Conservation (phyloP, 192 early-diverging fungal species). For the Funneliformis geosporum region DNA sequence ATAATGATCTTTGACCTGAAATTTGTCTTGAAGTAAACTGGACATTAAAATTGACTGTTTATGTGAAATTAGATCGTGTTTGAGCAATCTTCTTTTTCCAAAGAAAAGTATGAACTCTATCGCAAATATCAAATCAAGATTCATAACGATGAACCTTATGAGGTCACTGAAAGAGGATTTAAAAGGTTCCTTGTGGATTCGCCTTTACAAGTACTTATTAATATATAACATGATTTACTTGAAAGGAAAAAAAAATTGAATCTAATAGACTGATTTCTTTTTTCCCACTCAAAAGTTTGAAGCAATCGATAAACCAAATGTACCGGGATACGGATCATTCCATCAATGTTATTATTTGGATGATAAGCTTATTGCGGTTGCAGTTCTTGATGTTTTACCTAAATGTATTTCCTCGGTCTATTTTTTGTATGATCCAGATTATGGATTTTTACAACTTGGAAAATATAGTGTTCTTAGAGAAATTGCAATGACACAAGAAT, state of each 20-base stretch:
- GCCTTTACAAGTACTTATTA: slow-evolving; percentile 58
- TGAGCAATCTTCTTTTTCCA: slow-evolving; percentile 66
- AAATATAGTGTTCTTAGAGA: slow-evolving; percentile 85
- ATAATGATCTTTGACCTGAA: not conserved
- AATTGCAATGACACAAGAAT: slow-evolving; percentile 61
- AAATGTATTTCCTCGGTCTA: slow-evolving; percentile 90
- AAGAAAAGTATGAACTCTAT: slow-evolving; percentile 78
- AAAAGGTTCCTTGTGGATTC: slow-evolving; percentile 73
- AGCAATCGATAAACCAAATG: slow-evolving; percentile 15
- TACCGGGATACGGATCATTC: slow-evolving; percentile 71
- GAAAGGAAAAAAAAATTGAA: no score
- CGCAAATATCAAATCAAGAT: slow-evolving; percentile 77
- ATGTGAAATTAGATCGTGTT: slow-evolving; percentile 48
- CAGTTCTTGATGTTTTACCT: slow-evolving; percentile 92
- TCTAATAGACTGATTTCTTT: not conserved
- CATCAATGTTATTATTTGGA: slow-evolving; percentile 93
- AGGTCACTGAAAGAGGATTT: slow-evolving; percentile 55
- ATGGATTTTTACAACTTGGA: slow-evolving; percentile 73
- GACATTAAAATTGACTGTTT: not conserved
- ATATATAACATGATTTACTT: no score
- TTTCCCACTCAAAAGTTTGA: slow-evolving; percentile 10
- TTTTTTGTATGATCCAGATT: slow-evolving; percentile 93
- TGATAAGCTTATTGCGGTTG: slow-evolving; percentile 79
- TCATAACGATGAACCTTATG: slow-evolving; percentile 70
- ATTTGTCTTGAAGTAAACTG: not conserved